Evolutionary conservation across 768 basidiomycete species (phyloP), one percentile per base, ranked within the genome.

Genomic region (Clitopilus hobsonii): DNA sequence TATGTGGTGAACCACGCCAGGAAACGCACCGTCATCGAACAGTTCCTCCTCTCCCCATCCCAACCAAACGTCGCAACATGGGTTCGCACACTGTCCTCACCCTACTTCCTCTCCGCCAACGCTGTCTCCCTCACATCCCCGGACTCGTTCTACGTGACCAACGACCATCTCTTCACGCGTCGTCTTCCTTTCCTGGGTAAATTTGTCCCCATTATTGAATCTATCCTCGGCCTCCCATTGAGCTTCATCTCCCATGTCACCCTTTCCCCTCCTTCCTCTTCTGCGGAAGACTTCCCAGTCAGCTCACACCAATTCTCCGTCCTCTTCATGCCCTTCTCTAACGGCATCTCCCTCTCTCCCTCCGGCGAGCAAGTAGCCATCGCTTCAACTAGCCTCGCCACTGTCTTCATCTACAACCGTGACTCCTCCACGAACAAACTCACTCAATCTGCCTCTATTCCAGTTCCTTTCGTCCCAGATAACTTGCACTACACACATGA

Each of bases 1-100:
- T 88, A 85, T 67, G 72, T 83, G 47, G 71, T 88, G 61, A 91
- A 90, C 69, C 89, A 90, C 65, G 85, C 83, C 0, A 79, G 82
- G 16, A 59, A 73, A 30, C 67, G 72, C 24, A 84, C 86, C 22
- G 79, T 83, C 52, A 79, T 90, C 54, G 89, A 91, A 66, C 83
- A 89, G 38, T 89, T 91, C 62, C 54, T 67, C 1, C 63, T 91
- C 22, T 69, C 77, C 24, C 83, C 82, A 0, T 63, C 69, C 3
- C 57, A 59, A 0, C 77, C 75, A 0, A 69, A 68, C 3, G 65
- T 69, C 18, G 85, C 84, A 16, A 74, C 59, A 6, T 73, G 88
- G 69, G 65, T 87, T 27, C 82, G 81, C 58, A 89, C 87, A 7
- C 74, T 90, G 41, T 69, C 75, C 18, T 80, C 81, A 14, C 75